Evolutionary conservation across 2,329 filamentous ascomycete genomes (phyloP).

Genomic region (Didymella exigua): DNA sequence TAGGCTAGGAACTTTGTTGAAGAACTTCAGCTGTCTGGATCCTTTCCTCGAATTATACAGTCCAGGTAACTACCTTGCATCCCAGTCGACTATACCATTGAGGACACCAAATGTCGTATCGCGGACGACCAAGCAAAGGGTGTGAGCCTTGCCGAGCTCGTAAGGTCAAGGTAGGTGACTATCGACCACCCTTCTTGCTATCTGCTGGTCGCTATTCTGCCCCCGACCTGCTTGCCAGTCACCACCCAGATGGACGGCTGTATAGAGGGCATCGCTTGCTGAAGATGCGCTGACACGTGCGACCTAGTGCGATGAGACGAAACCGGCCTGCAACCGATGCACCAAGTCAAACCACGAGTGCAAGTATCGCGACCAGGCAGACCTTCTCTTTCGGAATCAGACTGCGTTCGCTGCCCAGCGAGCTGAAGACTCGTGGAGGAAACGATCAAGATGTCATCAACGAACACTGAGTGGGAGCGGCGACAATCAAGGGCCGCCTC

Average conservation of each 20-base stretch:
- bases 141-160: constrained; percentile 43
- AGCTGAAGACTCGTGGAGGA: constrained; percentile 44
- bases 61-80: background rate
- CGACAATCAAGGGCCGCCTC: constrained; percentile 16
- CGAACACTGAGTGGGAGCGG: constrained; percentile 21
- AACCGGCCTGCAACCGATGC: constrained; percentile 40
- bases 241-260: background rate
- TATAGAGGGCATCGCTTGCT: background rate
- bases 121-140: constrained; percentile 45
- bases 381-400: constrained; percentile 44
- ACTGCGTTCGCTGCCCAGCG: constrained; percentile 42
- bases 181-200: background rate
- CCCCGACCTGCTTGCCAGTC: background rate
- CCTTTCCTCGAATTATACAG: background rate
- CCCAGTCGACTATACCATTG: background rate
- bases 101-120: constrained; percentile 38
- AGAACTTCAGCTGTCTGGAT: background rate
- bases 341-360: constrained; percentile 36
- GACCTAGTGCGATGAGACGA: constrained; percentile 42
- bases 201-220: background rate
- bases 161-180: constrained; percentile 40
- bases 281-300: background rate
- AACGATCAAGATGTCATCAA: constrained; percentile 38
- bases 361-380: constrained; percentile 41
- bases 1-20: background rate